These are phyloP conservation scores for Kwoniella botswanensis DNA, from an alignment of 768 basidiomycete species.

Conservation along the genomic window DNA sequence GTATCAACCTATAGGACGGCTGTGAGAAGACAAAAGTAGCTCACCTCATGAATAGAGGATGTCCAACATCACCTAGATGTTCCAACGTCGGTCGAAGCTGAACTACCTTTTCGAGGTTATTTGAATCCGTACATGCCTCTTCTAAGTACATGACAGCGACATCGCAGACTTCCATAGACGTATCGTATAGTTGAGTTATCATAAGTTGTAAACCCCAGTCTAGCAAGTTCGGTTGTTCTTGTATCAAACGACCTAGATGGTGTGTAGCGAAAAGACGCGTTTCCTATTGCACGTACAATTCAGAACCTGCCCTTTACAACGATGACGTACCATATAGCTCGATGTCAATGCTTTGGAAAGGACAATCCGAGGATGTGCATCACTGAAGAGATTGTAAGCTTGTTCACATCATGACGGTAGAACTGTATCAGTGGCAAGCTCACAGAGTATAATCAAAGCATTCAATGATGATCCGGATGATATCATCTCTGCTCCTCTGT, in stretches of 20 bases:
- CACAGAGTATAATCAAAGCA: conserved; percentile 89
- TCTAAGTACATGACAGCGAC: conserved; percentile 86
- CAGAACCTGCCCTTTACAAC: not conserved
- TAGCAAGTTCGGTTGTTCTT: conserved; percentile 67
- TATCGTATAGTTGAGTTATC: conserved; percentile 94
- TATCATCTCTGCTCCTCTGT: conserved; percentile 84
- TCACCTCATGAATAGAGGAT: conserved; percentile 83
- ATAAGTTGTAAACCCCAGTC: conserved; percentile 90
- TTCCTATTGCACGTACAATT: conserved; percentile 63
- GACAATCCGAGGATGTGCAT: conserved; percentile 91
- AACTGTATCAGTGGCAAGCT: conserved; percentile 49
- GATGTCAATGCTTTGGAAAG: conserved; percentile 94
- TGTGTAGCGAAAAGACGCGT: conserved; percentile 86
- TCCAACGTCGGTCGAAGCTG: conserved; percentile 94
- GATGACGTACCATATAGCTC: conserved; percentile 72
- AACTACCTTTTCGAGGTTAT: conserved; percentile 85
- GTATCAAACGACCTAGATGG: conserved; percentile 81
- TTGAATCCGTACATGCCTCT: conserved; percentile 82
- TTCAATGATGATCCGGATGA: conserved; percentile 88
- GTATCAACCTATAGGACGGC: not conserved
- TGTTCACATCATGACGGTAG: not conserved
- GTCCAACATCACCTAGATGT: conserved; percentile 90
- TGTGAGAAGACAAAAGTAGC: conserved; percentile 35
- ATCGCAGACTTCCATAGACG: conserved; percentile 84
- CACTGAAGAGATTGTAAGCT: conserved; percentile 62